phyloP scores from a whole-genome alignment of 2,329 filamentous ascomycete species.

The Xylaria sp. region DNA sequence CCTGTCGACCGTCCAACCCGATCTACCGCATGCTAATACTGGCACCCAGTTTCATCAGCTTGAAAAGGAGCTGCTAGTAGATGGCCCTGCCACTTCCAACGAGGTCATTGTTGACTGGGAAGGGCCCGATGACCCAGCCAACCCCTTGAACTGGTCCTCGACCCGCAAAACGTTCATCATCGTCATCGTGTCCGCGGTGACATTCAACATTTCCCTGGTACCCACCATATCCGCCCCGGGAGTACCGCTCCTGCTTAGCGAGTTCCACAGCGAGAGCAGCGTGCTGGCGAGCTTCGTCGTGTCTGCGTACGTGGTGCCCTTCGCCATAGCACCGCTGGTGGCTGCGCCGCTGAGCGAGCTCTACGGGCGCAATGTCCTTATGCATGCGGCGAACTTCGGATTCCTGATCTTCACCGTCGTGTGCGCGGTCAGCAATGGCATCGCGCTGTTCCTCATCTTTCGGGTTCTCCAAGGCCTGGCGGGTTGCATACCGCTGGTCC shows the following conservation, averaged over 20 bases:
- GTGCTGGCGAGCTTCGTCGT: conserved; percentile 26
- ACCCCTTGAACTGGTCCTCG: conserved; percentile 23
- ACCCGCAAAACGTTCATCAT: conserved; percentile 22
- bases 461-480: conserved; percentile 42
- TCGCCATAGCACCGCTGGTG: conserved; percentile 26
- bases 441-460: conserved; percentile 29
- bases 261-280: conserved; percentile 26
- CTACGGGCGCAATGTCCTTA: conserved; percentile 28
- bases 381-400: conserved; percentile 25
- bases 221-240: conserved; percentile 32
- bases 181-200: conserved; percentile 15
- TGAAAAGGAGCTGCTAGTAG: conserved; percentile 12
- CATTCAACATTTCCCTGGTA: conserved; percentile 26
- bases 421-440: conserved; percentile 23
- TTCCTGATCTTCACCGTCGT: conserved; percentile 31
- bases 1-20: neutral
- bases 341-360: conserved; percentile 30
- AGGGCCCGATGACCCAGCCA: conserved; percentile 17
- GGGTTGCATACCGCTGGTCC: conserved; percentile 39
- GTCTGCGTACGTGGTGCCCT: conserved; percentile 29
- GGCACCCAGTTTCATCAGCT: neutral
- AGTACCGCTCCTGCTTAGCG: conserved; percentile 23
- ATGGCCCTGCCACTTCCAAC: neutral
- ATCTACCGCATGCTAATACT: neutral
- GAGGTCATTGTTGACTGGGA: conserved; percentile 26